Base-by-base conservation (phyloP, 73 alveolate species). In the Paramecium sexaurelia region DNA sequence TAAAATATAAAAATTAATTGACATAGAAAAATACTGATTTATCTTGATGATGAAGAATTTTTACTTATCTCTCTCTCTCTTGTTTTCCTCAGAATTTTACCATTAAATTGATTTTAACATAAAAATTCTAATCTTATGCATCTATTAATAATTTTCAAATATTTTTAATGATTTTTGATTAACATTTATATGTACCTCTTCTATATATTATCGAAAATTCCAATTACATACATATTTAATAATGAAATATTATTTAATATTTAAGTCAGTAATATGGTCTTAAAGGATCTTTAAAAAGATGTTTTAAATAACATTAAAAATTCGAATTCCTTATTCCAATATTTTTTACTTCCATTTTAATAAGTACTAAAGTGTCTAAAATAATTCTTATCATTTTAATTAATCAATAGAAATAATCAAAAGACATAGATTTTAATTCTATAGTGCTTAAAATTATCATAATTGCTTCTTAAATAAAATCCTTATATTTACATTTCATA, bases 121-220 rank as follows among this genome's bases (percentile, higher is more conserved):
- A 95, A 17, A 97, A 84, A 57, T 96, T 97, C 19, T 32, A 55
- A 19, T 95, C 96, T 32, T 94, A 51, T 67, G 95, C 99, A 73
- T 95, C 92, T 5, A 91, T 89, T 85, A 95, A 95, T n/a, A n/a
- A n/a, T n/a, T n/a, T n/a, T n/a, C n/a, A 17, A 97, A 95, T 96
- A 95, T 95, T 93, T 93, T 96, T 11, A 96, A 73, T n/a, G 92
- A 75, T 37, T 96, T 96, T 66, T 92, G 95, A 39, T 92, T 75
- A 22, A 94, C 55, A 13, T 92, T 92, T 19, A 94, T 92, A 75
- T 96, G 97, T 89, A 96, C 83, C 19, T 92, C 92, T 5, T 96
- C 95, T 69, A 94, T 94, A 2, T 83, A 40, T 9, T 96, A 98
- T 98, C 82, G 85, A 93, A 2, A 96, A 92, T 7, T 94, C 94